Base-by-base conservation (phyloP, 2,329 filamentous ascomycete species). In the Madurella mycetomatis region DNA sequence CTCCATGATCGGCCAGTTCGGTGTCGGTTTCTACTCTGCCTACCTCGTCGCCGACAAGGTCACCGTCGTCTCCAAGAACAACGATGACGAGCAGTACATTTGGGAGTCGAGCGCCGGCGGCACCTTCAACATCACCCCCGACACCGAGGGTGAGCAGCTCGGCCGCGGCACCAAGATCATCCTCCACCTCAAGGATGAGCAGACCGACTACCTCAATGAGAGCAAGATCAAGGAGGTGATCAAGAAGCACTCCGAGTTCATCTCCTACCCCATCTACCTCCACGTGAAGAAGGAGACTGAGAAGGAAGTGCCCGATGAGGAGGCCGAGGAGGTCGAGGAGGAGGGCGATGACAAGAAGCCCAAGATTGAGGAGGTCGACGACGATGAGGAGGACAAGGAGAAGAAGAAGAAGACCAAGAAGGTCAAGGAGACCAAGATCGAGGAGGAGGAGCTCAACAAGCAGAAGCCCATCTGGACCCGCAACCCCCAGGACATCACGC, bases 241-340 rank as follows among this genome's bases (percentile, higher is more conserved):
- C 83, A 97, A 97, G 91, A 99, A 99, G 90, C 94, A 99, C 88
- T 97, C 94, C 73, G 94, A 99, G 82, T 99, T 99, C 85, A 99
- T 99, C 82, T 97, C 94, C 49, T 99, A 99, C 85, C 94, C 94
- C 72, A 99, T 99, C 87, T 99, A 96, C 85, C 92, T 99, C 66
- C 94, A 99, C 81, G 92, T 99, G 71, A 78, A 88, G 75, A 99
- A 99, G 88, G 94, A 99, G 89, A 92, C 87, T 64, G 94, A 99
- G 89, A 96, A 84, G 70, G 94, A 99, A 83, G 91, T 97, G 62
- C 92, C 92, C 62, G 94, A 97, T 73, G 92, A 97, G 82, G 91
- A 95, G 49, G 89, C 84, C 45, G 90, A 92, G 72, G 84, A 84
- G 69, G 68, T 67, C 56, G 69, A 71, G 56, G 86, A 88, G 64